A percentile compares a stretch with the other conserved stretches of the same genome.
Evolutionary conservation across 805 yeast genomes (phyloP).

Genomic region (Metschnikowia noctiluminum): DNA sequence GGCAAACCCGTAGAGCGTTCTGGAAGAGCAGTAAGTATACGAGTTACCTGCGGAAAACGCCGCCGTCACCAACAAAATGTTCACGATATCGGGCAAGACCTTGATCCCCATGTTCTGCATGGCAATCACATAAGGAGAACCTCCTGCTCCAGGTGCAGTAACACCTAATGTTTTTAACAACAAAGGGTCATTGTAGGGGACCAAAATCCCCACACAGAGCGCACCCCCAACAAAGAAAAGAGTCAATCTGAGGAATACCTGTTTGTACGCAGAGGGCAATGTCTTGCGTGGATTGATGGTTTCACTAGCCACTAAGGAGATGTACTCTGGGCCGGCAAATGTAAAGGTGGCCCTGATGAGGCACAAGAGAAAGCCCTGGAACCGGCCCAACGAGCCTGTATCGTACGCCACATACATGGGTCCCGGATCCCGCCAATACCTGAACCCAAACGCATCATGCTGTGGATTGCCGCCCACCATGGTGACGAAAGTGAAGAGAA

Average conservation of each 20-base stretch:
- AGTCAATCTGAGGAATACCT: slow-evolving; percentile 65
- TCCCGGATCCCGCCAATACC: slow-evolving; percentile 20
- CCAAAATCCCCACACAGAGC: slow-evolving; percentile 71
- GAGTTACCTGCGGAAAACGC: slow-evolving; percentile 82
- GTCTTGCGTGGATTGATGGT: slow-evolving; percentile 66
- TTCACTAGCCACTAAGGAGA: slow-evolving; percentile 84
- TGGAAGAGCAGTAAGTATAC: slow-evolving; percentile 71
- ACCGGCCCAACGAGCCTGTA: slow-evolving; percentile 58
- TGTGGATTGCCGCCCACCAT: slow-evolving; percentile 23
- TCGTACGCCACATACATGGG: slow-evolving; percentile 18
- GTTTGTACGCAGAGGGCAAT: slow-evolving; percentile 75
- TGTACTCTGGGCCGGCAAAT: slow-evolving; percentile 83
- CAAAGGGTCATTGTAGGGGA: slow-evolving; percentile 64
- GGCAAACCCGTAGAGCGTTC: slow-evolving; percentile 71
- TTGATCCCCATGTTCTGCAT: slow-evolving; percentile 60
- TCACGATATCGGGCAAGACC: slow-evolving; percentile 71
- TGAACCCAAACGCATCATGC: slow-evolving; percentile 20
- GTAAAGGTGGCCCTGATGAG: slow-evolving; percentile 72
- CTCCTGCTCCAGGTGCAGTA: slow-evolving; percentile 68
- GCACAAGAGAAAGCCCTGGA: slow-evolving; percentile 70
- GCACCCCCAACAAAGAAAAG: slow-evolving; percentile 72
- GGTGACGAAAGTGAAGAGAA: slow-evolving; percentile 18
- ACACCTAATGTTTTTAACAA: slow-evolving; percentile 53
- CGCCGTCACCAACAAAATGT: slow-evolving; percentile 72
- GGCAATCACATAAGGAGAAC: slow-evolving; percentile 85